Evolutionary conservation across 257 asterid species (phyloP).

Genomic region (Coffea eugenioides): DNA sequence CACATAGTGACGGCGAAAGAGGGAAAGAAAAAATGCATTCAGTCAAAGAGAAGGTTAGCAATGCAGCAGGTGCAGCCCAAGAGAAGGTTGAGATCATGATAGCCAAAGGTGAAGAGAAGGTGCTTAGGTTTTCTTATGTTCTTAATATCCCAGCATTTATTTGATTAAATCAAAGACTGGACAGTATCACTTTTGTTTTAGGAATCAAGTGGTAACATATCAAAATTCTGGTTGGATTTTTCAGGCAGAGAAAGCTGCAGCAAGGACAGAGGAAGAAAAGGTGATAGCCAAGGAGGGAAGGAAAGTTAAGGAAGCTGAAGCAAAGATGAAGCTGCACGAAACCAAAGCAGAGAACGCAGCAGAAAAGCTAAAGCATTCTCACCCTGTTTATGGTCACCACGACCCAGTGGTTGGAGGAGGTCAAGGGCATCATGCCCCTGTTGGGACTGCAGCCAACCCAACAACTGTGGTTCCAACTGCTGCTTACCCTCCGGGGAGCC

Average conservation of each 20-base stretch:
- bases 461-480: conserved; percentile 36
- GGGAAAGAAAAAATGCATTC: conserved; percentile 39
- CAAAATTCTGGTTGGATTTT: background rate
- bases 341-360: conserved; percentile 11
- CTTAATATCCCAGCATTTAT: background rate
- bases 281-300: conserved; percentile 49
- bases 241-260: conserved; percentile 53
- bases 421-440: conserved; percentile 18
- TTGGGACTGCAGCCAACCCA: conserved; percentile 19
- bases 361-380: conserved; percentile 18
- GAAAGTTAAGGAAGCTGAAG: conserved; percentile 77
- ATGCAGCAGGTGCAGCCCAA: conserved; percentile 64
- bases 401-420: background rate
- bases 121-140: background rate
- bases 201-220: background rate
- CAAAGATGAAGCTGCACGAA: conserved; percentile 66
- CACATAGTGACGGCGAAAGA: background rate
- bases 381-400: conserved; percentile 13
- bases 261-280: conserved; percentile 54
- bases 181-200: background rate
- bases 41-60: conserved; percentile 52
- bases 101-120: conserved; percentile 79
- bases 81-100: conserved; percentile 55
- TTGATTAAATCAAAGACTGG: no score
- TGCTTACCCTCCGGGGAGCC: conserved; percentile 36